These are phyloP conservation scores for Picea glauca DNA, from an alignment of 75 land plant species.

Conservation along the genomic window DNA sequence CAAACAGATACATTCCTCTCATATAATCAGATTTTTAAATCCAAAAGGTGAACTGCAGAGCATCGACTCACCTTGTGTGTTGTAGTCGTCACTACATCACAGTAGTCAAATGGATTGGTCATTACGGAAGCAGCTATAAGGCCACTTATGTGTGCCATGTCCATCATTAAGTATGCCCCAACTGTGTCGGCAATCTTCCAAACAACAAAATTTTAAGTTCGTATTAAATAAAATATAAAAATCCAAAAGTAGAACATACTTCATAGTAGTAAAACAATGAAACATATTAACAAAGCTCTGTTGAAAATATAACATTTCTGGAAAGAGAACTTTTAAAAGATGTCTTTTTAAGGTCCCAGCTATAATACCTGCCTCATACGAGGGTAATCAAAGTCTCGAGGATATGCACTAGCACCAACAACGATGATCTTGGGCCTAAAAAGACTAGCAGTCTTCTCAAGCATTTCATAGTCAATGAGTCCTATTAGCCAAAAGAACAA, in stretches of 20 bases:
- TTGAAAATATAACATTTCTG: no score
- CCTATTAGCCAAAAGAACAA: slow-evolving; percentile 26
- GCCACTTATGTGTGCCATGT: slow-evolving; percentile 98
- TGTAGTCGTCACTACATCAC: slow-evolving; percentile 92
- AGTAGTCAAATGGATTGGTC: slow-evolving; percentile 78
- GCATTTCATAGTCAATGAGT: slow-evolving; percentile 77
- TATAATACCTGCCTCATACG: slow-evolving; percentile 71
- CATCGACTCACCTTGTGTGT: slow-evolving; percentile 65
- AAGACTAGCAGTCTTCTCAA: slow-evolving; percentile 69
- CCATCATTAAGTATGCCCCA: slow-evolving; percentile 95
- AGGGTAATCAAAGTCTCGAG: slow-evolving; percentile 84
- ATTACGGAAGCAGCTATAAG: slow-evolving; percentile 83
- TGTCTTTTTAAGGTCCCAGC: no score
- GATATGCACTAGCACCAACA: slow-evolving; percentile 89
- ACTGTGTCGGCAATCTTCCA: slow-evolving; percentile 74
- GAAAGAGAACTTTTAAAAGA: no score
- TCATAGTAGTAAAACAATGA: no score
- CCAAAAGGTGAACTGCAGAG: no score
- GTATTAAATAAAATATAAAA: no score
- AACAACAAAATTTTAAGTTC: no score
- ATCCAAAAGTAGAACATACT: no score
- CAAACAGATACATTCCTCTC: no score
- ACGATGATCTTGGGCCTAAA: slow-evolving; percentile 88
- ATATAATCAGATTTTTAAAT: no score
- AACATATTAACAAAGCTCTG: no score